Base-by-base conservation (phyloP, 768 basidiomycete species). In the Cystofilobasidium ferigula region DNA sequence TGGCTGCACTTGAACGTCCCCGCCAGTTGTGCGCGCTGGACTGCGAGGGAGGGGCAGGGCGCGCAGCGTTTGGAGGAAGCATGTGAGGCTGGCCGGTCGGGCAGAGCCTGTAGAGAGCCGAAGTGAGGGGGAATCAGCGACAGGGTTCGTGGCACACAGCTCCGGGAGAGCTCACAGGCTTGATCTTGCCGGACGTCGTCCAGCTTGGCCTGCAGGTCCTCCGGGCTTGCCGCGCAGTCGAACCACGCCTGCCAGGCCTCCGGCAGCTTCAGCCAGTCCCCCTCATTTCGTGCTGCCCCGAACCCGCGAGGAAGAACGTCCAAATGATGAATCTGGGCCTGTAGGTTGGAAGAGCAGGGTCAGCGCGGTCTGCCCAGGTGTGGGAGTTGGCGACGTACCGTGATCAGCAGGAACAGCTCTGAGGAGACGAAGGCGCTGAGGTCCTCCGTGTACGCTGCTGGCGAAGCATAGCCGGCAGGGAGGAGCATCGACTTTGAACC, bases 201-300 rank as follows among this genome's bases (percentile, higher is more conserved):
- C 58, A 60, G 24, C 40, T 30, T 40, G 4, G 1, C 38, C 36
- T 60, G 38, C 18, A 40, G 36, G 10, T 60, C 35, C 12, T 60
- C 58, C 1, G 7, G 24, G 24, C 24, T 26, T 7, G 14, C 22
- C 6, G 16, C 58, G 3, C 24, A 28, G 38, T 60, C 58, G 43
- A 60, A 60, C 58, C 58, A 60, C 28, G n/a, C 38, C 4, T n/a
- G 58, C 58, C 58, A 60, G 0, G 42, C 58, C 1, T 13, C 43
- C 1, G 58, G 58, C 24, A 60, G 13, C n/a, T 34, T 22, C n/a
- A 8, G 10, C 58, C 58, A 60, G 32, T 54, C 51, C 16, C 38
- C 38, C 10, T 34, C 38, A 7, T 59, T 22, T 5, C 20, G 5
- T 14, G 13, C 43, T 20, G 43, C 10, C 18, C 42, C 18, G 38